These are phyloP conservation scores for slime mould (Dictyostelium discoideum) DNA, from an alignment of 78 protist genomes.

Conservation along the genomic window DNA sequence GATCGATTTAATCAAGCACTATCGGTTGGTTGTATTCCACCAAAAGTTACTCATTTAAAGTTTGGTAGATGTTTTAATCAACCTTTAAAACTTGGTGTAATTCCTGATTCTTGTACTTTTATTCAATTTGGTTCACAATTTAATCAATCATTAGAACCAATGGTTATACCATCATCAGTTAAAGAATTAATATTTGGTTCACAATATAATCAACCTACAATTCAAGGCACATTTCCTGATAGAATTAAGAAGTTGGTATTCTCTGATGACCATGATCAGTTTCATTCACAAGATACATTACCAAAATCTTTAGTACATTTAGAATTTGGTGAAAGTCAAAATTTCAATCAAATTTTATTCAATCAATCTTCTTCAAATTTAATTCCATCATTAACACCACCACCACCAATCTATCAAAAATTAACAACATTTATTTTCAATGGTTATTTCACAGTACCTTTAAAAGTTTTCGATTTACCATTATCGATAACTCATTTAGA, in stretches of 20 bases:
- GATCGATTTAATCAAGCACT: not conserved
- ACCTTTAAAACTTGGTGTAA: not conserved
- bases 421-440: not conserved
- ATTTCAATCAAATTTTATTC: not conserved
- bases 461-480: not conserved
- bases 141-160: not conserved
- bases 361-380: not conserved
- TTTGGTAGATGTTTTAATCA: not conserved
- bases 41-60: not conserved
- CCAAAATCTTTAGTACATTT: not conserved
- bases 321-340: conserved; percentile 3
- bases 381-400: not conserved
- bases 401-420: not conserved
- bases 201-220: conserved; percentile 16
- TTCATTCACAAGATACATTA: not conserved
- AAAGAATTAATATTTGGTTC: not conserved
- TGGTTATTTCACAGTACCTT: not conserved
- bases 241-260: not conserved
- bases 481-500: not conserved
- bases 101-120: not conserved
- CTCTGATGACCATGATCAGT: not conserved
- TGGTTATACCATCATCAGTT: not conserved
- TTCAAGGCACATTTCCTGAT: not conserved
- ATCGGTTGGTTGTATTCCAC: not conserved
- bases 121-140: not conserved